Percentiles rank a stretch among this genome's conserved stretches.
phyloP scores from a whole-genome alignment of 78 protist species.

The Dictyostelium purpureum region DNA sequence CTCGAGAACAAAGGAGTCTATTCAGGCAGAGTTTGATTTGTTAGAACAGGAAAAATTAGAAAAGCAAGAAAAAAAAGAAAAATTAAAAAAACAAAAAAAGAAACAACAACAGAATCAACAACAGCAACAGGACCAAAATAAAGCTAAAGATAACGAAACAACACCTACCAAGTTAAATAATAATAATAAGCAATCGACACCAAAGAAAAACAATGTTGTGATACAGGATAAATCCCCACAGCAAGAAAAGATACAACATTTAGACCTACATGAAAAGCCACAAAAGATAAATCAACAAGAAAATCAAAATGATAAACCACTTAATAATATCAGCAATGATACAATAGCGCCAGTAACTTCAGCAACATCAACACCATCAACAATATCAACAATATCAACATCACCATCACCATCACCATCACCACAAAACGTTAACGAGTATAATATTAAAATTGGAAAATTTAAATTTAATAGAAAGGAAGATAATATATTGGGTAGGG shows the following conservation, averaged over 20 bases:
- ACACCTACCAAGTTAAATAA: not conserved
- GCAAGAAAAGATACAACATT: no score
- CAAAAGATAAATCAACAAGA: not conserved
- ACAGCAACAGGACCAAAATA: not conserved
- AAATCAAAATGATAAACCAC: not conserved
- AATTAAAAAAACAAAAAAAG: not conserved
- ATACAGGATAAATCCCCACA: no score
- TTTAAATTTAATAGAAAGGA: slow-evolving; percentile 52
- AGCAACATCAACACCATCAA: not conserved
- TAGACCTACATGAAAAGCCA: slow-evolving; percentile 5
- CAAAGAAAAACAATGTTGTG: no score
- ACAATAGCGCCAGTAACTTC: not conserved
- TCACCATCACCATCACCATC: not conserved
- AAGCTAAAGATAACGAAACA: not conserved
- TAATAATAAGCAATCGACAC: no score
- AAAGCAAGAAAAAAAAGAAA: slow-evolving; percentile 2
- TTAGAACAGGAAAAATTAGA: slow-evolving; percentile 4
- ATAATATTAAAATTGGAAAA: slow-evolving; percentile 52
- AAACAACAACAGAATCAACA: not conserved
- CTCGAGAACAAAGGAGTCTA: not conserved
- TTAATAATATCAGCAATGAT: not conserved
- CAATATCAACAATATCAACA: not conserved
- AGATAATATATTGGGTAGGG: slow-evolving; percentile 48
- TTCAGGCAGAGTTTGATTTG: slow-evolving; percentile 16
- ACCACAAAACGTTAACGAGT: not conserved